A percentile compares a stretch with the other conserved stretches of the same genome.
Conservation (phyloP, 2,329 filamentous ascomycete species). For the Trichothecium sympodiale region DNA sequence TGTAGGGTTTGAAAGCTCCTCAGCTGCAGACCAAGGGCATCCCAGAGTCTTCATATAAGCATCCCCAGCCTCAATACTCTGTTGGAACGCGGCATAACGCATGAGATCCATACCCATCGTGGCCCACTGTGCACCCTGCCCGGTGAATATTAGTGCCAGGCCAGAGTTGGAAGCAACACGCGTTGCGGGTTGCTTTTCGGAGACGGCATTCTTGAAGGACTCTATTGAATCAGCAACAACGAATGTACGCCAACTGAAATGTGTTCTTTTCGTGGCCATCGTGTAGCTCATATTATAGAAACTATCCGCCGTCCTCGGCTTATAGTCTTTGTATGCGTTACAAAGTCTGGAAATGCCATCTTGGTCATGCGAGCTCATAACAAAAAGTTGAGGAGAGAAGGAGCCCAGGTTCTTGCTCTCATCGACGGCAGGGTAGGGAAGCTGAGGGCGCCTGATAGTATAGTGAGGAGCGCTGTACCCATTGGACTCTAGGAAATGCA, state of each 20-base stretch:
- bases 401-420: too few relatives aligned
- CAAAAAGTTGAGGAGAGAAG: constrained; percentile 15
- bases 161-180: constrained; percentile 1
- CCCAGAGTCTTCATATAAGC: constrained; percentile 15
- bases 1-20: constrained; percentile 1
- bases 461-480: too few relatives aligned
- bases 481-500: too few relatives aligned
- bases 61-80: constrained; percentile 10
- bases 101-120: constrained; percentile 19
- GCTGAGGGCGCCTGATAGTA: too few relatives aligned
- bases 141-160: constrained; percentile 16
- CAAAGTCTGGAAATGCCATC: constrained; percentile 5
- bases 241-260: constrained; percentile 1
- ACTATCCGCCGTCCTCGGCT: neutral
- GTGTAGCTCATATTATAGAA: constrained; percentile 3
- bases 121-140: constrained; percentile 21
- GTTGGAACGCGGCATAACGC: constrained; percentile 8
- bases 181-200: constrained; percentile 1
- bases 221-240: constrained; percentile 4
- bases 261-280: constrained; percentile 2
- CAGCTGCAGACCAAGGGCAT: constrained; percentile 13
- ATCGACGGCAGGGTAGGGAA: too few relatives aligned
- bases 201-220: neutral
- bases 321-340: constrained; percentile 2
- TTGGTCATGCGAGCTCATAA: constrained; percentile 21